These are phyloP conservation scores for Sporothrix pallida DNA, from an alignment of 2,329 filamentous ascomycete species.

Conservation along the genomic window DNA sequence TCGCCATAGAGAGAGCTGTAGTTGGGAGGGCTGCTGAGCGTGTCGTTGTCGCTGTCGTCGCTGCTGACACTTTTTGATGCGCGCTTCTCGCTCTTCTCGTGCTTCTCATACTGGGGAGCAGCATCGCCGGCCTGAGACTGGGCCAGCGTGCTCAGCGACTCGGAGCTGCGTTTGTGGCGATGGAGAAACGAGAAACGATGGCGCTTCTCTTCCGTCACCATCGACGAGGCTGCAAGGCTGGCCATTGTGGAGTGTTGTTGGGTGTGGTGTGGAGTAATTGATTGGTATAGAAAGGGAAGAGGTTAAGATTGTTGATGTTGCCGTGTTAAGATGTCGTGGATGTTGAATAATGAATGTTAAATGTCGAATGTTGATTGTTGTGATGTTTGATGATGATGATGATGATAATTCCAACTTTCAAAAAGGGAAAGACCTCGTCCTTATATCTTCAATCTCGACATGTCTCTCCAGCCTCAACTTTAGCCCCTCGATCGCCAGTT, in stretches of 20 bases:
- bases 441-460: constrained; percentile 5
- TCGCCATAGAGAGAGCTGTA: constrained; percentile 33
- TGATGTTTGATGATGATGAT: not conserved
- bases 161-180: constrained; percentile 16
- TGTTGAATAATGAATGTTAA: not conserved
- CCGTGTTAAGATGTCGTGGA: not conserved
- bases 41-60: not conserved
- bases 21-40: constrained; percentile 34
- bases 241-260: not conserved
- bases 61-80: not conserved
- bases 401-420: not conserved
- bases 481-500: not conserved
- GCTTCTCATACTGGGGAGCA: not conserved
- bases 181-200: constrained; percentile 18
- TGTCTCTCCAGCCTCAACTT: not conserved
- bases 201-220: constrained; percentile 4
- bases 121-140: not conserved
- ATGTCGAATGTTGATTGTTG: not conserved
- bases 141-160: not conserved
- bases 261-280: not conserved
- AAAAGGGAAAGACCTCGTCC: not conserved
- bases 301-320: not conserved
- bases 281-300: not conserved
- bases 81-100: not conserved
- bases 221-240: not conserved